A percentile compares a stretch with the other conserved stretches of the same genome.
phyloP scores from a whole-genome alignment of 139 green algal genomes.

The Tetraselmis striata region DNA sequence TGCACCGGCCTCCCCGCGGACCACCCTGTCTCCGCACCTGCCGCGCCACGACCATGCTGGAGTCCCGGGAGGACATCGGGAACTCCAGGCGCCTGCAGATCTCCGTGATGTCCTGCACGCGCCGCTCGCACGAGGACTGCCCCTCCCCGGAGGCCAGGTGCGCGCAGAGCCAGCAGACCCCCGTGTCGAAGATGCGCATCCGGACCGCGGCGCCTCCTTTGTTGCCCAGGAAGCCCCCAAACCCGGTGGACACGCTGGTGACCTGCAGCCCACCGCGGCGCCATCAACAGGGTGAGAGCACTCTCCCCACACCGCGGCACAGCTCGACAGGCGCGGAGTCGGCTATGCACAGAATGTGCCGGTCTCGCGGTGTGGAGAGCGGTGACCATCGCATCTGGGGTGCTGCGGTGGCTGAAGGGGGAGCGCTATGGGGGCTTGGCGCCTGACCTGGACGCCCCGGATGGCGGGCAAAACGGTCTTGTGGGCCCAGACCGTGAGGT shows the following conservation, averaged over 20 bases:
- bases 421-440: background rate
- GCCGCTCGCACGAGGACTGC: background rate
- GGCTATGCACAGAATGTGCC: no score
- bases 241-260: constrained; percentile 52
- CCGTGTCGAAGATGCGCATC: constrained; percentile 58
- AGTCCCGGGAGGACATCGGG: background rate
- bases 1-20: no score
- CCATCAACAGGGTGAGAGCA: no score
- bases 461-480: constrained; percentile 49
- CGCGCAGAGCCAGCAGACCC: constrained; percentile 49
- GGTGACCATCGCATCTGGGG: background rate
- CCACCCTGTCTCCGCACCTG: no score
- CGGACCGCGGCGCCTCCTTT: constrained; percentile 70
- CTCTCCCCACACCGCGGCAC: no score
- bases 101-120: background rate
- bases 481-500: constrained; percentile 78
- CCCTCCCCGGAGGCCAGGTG: constrained; percentile 59
- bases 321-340: no score
- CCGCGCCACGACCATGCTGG: no score
- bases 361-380: no score
- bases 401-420: background rate
- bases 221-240: constrained; percentile 78
- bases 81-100: background rate
- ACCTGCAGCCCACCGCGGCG: constrained; percentile 13
- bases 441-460: constrained; percentile 44